Base-by-base conservation (phyloP, 768 basidiomycete genomes). In the Nidula microcarpa region DNA sequence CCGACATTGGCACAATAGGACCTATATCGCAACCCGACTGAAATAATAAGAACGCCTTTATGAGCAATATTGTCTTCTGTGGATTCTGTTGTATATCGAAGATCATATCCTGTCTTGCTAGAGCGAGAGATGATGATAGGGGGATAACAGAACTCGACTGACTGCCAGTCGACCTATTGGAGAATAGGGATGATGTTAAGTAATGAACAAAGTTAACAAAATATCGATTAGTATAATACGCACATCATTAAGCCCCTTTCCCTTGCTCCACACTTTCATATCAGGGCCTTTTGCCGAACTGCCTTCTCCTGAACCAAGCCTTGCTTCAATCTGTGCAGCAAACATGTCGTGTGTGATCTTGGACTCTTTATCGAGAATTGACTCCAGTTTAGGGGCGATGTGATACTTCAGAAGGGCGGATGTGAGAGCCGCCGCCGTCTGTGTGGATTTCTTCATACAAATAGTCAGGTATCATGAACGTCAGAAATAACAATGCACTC, bases 111-210 rank as follows among this genome's bases (percentile, higher is more conserved):
- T 8, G 80, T 76, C 55, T 78, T 81, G 35, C 88, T 88, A 6
- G 91, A 89, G 41, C 87, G 88, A 5, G 95, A 98, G 60, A 98
- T 96, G 64, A 98, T 91, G 66, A 98, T 95, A 2, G 96, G 94
- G 2, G 91, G 84, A 68, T 96, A 98, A 60, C 91, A 90, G 70
- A 95, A 96, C 68, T 99, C 97, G 5, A 89, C 87, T 2, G 86
- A 80, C n/a, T 76, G 73, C 83, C 91, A 96, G 65, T 99, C 94
- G 52, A 94, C 79, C 91, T 97, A 61, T 11, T 23, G 55, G 41
- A 17, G 9, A 39, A 51, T 3, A 53, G 14, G 14, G 45, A 47
- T 53, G 49, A 54, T 36, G 33, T 16, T n/a, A n/a, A n/a, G n/a
- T n/a, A n/a, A n/a, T n/a, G n/a, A n/a, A n/a, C n/a, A n/a, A n/a